Evolutionary conservation across 352 stramenopile species (phyloP).

Genomic region (Pythium phragmiticola): DNA sequence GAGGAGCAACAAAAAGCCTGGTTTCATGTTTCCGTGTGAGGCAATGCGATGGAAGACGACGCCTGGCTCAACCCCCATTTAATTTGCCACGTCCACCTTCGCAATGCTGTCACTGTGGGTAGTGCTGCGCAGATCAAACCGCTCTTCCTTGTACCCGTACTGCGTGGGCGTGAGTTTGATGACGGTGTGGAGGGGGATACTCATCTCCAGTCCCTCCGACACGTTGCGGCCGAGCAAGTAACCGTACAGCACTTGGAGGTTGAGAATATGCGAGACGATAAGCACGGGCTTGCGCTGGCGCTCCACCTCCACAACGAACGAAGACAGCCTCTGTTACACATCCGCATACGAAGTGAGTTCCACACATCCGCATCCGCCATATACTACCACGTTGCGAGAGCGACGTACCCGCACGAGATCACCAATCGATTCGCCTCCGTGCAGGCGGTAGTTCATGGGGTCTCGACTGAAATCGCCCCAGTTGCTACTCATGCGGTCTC

Average conservation of each 20-base stretch:
- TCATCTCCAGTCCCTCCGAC: conserved; percentile 33
- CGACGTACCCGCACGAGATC: conserved; percentile 41
- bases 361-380: not conserved
- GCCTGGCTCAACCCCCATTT: not conserved
- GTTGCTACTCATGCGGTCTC: conserved; percentile 34
- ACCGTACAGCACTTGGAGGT: conserved; percentile 46
- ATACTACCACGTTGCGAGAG: not conserved
- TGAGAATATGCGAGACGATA: conserved; percentile 41
- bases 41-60: not conserved
- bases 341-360: not conserved
- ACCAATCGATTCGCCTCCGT: conserved; percentile 45
- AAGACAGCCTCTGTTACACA: conserved; percentile 35
- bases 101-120: not conserved
- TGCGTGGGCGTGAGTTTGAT: conserved; percentile 48
- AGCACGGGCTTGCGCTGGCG: conserved; percentile 43
- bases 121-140: conserved; percentile 33
- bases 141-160: conserved; percentile 49
- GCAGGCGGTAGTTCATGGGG: conserved; percentile 47
- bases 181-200: conserved; percentile 43
- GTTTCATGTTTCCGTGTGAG: too few relatives aligned
- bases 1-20: too few relatives aligned
- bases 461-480: conserved; percentile 43
- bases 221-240: conserved; percentile 38
- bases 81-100: not conserved
- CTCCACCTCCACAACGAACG: conserved; percentile 48